Base-by-base conservation (phyloP, 768 basidiomycete species). In the Termitomyces sp. region DNA sequence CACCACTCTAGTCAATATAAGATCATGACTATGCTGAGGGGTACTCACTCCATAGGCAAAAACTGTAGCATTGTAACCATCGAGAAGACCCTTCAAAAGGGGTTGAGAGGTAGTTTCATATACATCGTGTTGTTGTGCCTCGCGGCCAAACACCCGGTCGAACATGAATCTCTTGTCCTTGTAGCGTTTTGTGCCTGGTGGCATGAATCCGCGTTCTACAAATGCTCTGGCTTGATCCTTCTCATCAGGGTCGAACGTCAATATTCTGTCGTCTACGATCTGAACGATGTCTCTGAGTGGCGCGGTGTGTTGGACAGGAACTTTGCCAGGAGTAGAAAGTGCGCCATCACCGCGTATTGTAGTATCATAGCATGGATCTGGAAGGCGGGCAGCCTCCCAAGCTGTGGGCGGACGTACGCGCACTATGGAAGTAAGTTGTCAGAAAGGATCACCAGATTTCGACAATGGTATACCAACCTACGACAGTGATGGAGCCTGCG, bases 161-260 rank as follows among this genome's bases (percentile, higher is more conserved):
- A 98, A 99, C 83, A 96, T 94, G 77, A 97, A 99, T 65, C 96
- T 84, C 71, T 89, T 89, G 76, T 98, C 95, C 74, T 98, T 98
- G 80, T 96, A 96, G 64, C 96, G 85, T 72, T 94, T 95, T 47
- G 91, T 92, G 49, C 93, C 89, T 0, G 91, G 91, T 42, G 91
- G 91, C 67, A 92, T 68, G 68, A 93, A 93, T 8, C 93, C 92
- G 15, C 91, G 83, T 71, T 94, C 91, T 62, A 91, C 81, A 72
- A 96, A 94, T 1, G 92, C 85, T 43, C 82, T 82, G 32, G 89
- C 83, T 63, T 79, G 84, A 76, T 96, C 91, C 73, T 88, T 88
- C 75, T 97, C 94, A 62, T 93, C 90, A 40, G 96, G 95, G 74
- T 99, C 97, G 70, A 98, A 99, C 14, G 93, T 94, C 62, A 98